Evolutionary conservation across 1,284 basidiomycete genomes (phyloP).

Genomic region (Ganoderma boninense): DNA sequence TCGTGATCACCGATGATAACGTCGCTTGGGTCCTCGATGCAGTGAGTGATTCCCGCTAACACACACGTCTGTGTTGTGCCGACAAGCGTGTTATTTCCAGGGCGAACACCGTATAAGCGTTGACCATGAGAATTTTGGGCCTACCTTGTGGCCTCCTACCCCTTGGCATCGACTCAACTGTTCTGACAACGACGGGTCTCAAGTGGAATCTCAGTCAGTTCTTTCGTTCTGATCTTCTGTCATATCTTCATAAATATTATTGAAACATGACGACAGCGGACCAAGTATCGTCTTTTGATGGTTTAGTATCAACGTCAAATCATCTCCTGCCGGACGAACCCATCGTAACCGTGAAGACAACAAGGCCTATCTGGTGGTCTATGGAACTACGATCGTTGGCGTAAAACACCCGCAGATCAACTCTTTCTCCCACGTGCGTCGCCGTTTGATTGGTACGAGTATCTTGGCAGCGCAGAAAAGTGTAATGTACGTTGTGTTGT

Average conservation of each 20-base stretch:
- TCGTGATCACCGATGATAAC: slow-evolving; percentile 87
- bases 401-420: not conserved
- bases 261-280: slow-evolving; percentile 50
- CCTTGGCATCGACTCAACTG: slow-evolving; percentile 80
- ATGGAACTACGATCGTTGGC: slow-evolving; percentile 40
- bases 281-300: slow-evolving; percentile 78
- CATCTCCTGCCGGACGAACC: slow-evolving; percentile 75
- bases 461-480: not conserved
- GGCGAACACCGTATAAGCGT: slow-evolving; percentile 84
- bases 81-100: slow-evolving; percentile 46
- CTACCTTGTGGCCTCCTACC: slow-evolving; percentile 95
- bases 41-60: slow-evolving; percentile 53
- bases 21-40: slow-evolving; percentile 88
- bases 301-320: slow-evolving; percentile 91
- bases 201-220: slow-evolving; percentile 88
- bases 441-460: not conserved
- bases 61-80: not conserved
- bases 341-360: slow-evolving; percentile 77
- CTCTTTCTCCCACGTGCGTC: not conserved
- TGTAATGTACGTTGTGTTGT: slow-evolving; percentile 1
- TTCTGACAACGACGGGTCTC: slow-evolving; percentile 84
- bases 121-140: slow-evolving; percentile 78
- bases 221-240: not conserved
- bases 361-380: slow-evolving; percentile 87
- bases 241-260: not conserved